These are phyloP conservation scores for Vinca minor DNA, from an alignment of 257 asterid species.

Conservation along the genomic window DNA sequence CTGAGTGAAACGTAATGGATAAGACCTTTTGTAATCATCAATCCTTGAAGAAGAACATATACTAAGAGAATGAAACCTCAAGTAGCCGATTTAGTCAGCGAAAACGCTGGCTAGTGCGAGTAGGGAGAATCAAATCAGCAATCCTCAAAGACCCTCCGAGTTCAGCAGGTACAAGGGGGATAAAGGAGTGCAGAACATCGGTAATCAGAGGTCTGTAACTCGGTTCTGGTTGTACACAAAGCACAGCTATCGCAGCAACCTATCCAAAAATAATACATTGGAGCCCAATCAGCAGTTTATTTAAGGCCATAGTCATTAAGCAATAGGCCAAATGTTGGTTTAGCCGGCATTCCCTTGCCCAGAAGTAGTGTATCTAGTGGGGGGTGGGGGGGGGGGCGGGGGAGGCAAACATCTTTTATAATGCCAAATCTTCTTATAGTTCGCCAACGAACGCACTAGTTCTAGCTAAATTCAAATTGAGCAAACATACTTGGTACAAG, in stretches of 20 bases:
- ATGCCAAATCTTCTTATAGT: too few species aligned
- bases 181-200: slow-evolving; percentile 86
- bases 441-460: too few species aligned
- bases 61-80: slow-evolving; percentile 13
- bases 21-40: slow-evolving; percentile 14
- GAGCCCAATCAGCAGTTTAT: slow-evolving; percentile 1
- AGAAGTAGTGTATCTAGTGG: too few species aligned
- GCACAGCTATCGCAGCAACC: slow-evolving; percentile 98
- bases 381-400: too few species aligned
- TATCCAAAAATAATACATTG: slow-evolving; percentile 13
- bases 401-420: too few species aligned
- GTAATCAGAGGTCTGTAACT: slow-evolving; percentile 91
- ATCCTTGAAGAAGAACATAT: slow-evolving; percentile 2
- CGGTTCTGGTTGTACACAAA: slow-evolving; percentile 94
- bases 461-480: not conserved
- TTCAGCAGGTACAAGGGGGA: slow-evolving; percentile 87
- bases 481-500: slow-evolving; percentile 68
- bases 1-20: slow-evolving; percentile 4
- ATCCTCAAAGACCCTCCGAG: slow-evolving; percentile 78
- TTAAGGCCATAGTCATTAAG: not conserved
- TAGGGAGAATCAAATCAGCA: slow-evolving; percentile 32
- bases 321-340: not conserved
- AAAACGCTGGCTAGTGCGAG: slow-evolving; percentile 18
- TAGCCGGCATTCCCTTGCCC: not conserved
- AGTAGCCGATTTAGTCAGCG: slow-evolving; percentile 1